Evolutionary conservation across 129 eudicot genomes (phyloP), one percentile per base, ranked within the genome.

Genomic region (Helichrysum umbraculigerum): DNA sequence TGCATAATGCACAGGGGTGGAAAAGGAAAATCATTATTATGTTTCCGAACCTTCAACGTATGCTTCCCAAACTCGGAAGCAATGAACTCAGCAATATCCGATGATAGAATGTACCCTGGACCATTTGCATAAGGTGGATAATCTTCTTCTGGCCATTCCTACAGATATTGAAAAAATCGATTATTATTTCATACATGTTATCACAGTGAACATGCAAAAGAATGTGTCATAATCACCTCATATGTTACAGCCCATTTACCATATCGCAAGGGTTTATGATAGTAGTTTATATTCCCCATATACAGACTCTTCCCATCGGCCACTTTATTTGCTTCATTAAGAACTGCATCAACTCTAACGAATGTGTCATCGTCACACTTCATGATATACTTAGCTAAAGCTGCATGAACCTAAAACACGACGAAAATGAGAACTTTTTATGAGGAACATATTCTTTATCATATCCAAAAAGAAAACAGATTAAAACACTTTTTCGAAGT

Each of bases 81-180:
- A 47, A 86, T 84, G 44, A 79, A 87, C 16, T 76, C 75, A 29
- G 98, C 97, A 57, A 91, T 94, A 74, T 94, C 97, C 8, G 90
- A 85, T 32, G 98, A 86, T 51, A 94, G 12, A 50, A 91, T 72
- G 81, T 94, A 91, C 34, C 97, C 97, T 5, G 98, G 90, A 61
- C 97, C 98, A 83, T 91, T 88, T 37, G 98, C 93, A 69, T 91
- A 94, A 9, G 93, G 91, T 11, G 98, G 98, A 81, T 91, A 94
- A 52, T 66, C 85, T 78, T 91, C 97, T 39, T 89, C 96, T 22
- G 96, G 91, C 97, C 97, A 94, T 83, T 94, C 98, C 98, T 94
- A 83, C 54, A 34, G 0, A 66, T 20, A 30, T 39, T 68, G 34
- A 19, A 19, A 66, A 65, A 35, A 66, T 50, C 35, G 0, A 47